A percentile compares a stretch with the other conserved stretches of the same genome.
Evolutionary conservation across 129 eudicot genomes (phyloP).

Genomic region (Arctium lappa): DNA sequence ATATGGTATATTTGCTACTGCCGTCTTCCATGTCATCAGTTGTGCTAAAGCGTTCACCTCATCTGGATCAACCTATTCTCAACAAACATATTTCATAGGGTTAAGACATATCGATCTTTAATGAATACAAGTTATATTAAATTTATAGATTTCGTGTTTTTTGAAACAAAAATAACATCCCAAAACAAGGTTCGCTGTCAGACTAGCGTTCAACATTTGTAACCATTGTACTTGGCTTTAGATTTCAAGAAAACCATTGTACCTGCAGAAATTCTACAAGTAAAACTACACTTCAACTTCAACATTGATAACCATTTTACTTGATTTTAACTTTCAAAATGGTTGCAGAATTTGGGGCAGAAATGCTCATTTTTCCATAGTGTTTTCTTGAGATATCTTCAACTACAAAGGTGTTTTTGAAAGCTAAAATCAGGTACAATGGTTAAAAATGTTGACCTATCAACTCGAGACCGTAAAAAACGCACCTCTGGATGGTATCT

Average conservation of each 20-base stretch:
- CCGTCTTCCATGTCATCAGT: conserved; percentile 98
- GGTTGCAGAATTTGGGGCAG: background rate
- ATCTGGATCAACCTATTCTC: conserved; percentile 88
- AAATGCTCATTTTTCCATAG: background rate
- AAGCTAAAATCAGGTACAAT: background rate
- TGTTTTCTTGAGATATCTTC: background rate
- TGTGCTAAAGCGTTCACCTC: conserved; percentile 98
- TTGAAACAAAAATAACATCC: background rate
- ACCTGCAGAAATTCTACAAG: background rate
- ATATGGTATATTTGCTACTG: conserved; percentile 92
- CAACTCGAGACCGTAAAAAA: conserved; percentile 9
- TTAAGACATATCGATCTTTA: background rate
- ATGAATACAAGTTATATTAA: background rate
- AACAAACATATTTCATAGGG: background rate
- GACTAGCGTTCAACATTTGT: background rate
- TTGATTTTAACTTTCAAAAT: background rate
- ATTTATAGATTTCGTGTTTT: background rate
- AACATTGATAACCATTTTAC: background rate
- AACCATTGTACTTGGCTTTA: background rate
- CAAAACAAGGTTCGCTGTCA: background rate
- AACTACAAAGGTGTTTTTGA: background rate
- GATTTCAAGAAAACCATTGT: background rate
- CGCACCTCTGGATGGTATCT: conserved; percentile 97
- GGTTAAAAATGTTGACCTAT: background rate
- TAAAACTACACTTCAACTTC: background rate